A percentile compares a stretch with the other conserved stretches of the same genome.
phyloP scores from a whole-genome alignment of 2,329 filamentous ascomycete species.

The Fusarium secorum region DNA sequence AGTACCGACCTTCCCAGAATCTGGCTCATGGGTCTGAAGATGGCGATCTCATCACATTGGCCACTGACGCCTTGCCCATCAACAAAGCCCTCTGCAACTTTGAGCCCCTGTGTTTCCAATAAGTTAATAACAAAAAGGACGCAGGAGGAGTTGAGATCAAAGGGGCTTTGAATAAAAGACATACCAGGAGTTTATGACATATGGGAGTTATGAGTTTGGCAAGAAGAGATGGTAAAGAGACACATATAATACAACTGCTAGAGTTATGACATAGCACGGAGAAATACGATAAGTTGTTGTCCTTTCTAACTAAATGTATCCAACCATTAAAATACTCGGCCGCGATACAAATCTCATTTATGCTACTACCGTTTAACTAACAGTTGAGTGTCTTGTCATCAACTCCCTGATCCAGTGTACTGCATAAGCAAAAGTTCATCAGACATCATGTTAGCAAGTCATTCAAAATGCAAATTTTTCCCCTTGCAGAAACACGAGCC shows the following conservation, averaged over 20 bases:
- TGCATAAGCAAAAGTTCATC: neutral
- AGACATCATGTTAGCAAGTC: neutral
- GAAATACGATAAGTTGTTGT: rapidly evolving
- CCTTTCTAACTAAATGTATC: rapidly evolving
- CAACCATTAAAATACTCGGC: rapidly evolving
- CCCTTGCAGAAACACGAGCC: neutral
- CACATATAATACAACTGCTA: rapidly evolving
- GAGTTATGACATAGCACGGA: rapidly evolving
- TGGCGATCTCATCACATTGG: neutral
- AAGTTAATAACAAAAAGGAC: neutral
- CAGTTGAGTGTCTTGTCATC: neutral
- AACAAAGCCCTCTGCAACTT: neutral
- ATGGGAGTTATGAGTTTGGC: rapidly evolving
- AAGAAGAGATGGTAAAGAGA: rapidly evolving
- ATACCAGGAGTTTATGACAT: rapidly evolving
- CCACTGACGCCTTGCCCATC: neutral
- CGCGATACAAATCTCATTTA: neutral
- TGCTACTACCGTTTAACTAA: neutral
- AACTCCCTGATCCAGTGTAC: neutral
- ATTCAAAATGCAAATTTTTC: neutral
- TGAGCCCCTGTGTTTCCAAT: neutral
- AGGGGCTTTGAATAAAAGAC: rapidly evolving
- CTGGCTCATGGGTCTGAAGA: no score
- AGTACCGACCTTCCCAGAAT: rapidly evolving
- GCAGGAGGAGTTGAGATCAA: rapidly evolving